Base-by-base conservation (phyloP, 2,329 filamentous ascomycete genomes). In the Lasiodiplodia citricola region DNA sequence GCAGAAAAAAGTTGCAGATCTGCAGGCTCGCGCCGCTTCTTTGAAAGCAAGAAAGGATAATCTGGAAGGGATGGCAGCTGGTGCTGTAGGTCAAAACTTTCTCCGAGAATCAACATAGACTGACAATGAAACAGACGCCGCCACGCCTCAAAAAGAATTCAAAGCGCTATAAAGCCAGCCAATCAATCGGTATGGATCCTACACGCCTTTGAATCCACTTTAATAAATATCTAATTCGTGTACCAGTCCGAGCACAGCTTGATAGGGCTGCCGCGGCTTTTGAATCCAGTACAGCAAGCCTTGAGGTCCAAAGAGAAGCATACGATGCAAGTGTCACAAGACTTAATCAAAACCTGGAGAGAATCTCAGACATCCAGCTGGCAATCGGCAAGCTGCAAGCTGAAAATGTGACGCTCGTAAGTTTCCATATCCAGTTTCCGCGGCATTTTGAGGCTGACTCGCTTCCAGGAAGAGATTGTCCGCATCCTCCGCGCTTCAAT, bases 401-500 rank as follows among this genome's bases (percentile, higher is more conserved):
- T 8, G 37, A 58, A 14, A 37, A 60, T 5, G 16, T 58, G 18
- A 67, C 66, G 4, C 54, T 67, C 21, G 66, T 66, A 35, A 23
- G 64, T 56, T 11, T n/a, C n/a, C 8, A n/a, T 10, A 21, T 14
- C n/a, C 44, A 11, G 4, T 21, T 21, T 4, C 10, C 4, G 18
- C n/a, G 14, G 21, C 7, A n/a, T 14, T 2, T 21, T 21, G 8
- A 21, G 23, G 1, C 54, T 44, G 54, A 56, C 16, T 28, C 31
- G 16, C 31, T 16, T 4, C 18, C 28, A 66, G 64, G 38, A 56
- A 7, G 54, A 58, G 23, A 67, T 67, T 28, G 41, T 58, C 18
- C 38, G 41, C 11, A 58, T 67, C 18, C 55, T 67, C 11, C 66
- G 66, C 10, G 66, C 66, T 2, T 60, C 54, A 25, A 67, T 67